Evolutionary conservation across 1,284 basidiomycete genomes (phyloP).

Genomic region (Moniliella sp.): DNA sequence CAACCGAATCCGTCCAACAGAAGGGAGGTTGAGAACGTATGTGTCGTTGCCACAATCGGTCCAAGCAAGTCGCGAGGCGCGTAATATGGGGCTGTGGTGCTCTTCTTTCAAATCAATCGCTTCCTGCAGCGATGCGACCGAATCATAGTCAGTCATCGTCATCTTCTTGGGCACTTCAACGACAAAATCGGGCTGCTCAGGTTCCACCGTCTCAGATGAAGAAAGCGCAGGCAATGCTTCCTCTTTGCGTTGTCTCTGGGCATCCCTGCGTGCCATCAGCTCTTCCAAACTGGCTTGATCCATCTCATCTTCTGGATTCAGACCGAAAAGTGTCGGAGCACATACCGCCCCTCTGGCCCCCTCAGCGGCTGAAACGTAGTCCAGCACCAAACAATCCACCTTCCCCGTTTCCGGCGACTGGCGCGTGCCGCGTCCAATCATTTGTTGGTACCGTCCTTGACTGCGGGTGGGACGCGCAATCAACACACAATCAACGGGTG

Average conservation of each 20-base stretch:
- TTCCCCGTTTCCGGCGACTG: conserved; percentile 63
- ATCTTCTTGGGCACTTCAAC: conserved; percentile 6
- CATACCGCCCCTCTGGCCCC: conserved; percentile 52
- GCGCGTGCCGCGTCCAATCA: conserved; percentile 84
- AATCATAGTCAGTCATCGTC: not conserved
- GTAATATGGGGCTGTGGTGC: conserved; percentile 39
- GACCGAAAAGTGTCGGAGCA: conserved; percentile 62
- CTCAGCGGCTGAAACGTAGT: conserved; percentile 61
- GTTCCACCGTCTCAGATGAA: conserved; percentile 8
- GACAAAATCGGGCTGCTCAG: no score
- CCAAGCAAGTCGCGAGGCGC: conserved; percentile 48
- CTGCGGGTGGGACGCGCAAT: conserved; percentile 57
- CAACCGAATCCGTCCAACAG: conserved; percentile 52
- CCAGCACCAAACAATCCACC: conserved; percentile 63
- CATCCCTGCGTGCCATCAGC: not conserved
- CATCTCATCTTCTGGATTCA: conserved; percentile 51
- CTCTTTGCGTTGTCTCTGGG: not conserved
- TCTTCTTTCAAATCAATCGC: conserved; percentile 12
- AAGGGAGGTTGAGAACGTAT: conserved; percentile 59
- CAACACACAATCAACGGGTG: conserved; percentile 60
- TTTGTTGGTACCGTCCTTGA: conserved; percentile 70
- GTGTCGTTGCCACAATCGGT: conserved; percentile 54
- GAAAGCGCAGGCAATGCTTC: not conserved
- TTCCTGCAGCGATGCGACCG: not conserved
- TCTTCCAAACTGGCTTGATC: conserved; percentile 39